These are phyloP conservation scores for Auriculariales sp. DNA, from an alignment of 768 basidiomycete genomes.

Conservation along the genomic window DNA sequence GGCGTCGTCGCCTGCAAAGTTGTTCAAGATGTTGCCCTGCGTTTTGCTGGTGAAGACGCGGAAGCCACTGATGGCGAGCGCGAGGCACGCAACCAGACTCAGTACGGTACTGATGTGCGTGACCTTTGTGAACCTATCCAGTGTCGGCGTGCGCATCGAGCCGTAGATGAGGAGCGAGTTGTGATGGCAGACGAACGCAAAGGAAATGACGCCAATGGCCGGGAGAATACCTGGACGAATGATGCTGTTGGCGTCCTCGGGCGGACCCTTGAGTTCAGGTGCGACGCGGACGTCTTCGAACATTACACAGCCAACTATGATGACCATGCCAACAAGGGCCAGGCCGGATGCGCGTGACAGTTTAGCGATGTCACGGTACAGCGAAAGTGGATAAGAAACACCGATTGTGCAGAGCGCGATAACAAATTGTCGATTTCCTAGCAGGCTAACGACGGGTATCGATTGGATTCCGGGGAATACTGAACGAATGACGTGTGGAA, in stretches of 20 bases:
- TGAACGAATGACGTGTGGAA: conserved; percentile 84
- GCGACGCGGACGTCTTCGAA: conserved; percentile 68
- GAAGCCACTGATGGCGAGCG: conserved; percentile 77
- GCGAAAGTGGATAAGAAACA: conserved; percentile 87
- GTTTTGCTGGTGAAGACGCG: conserved; percentile 83
- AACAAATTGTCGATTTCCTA: conserved; percentile 80
- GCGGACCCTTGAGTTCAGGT: conserved; percentile 61
- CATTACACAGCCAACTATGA: conserved; percentile 79
- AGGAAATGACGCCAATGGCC: conserved; percentile 94
- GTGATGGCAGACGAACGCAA: conserved; percentile 95
- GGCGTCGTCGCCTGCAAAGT: conserved; percentile 77
- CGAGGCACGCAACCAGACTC: conserved; percentile 71
- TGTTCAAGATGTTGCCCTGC: conserved; percentile 93
- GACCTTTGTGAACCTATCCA: conserved; percentile 85
- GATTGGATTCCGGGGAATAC: conserved; percentile 53
- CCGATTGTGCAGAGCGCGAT: conserved; percentile 75
- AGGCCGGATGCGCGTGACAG: conserved; percentile 84
- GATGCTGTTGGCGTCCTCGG: conserved; percentile 57
- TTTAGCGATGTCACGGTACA: conserved; percentile 97
- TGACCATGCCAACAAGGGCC: conserved; percentile 83
- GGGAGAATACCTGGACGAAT: conserved; percentile 75
- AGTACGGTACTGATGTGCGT: conserved; percentile 83
- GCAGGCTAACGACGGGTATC: conserved; percentile 59
- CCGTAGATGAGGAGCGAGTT: conserved; percentile 96
- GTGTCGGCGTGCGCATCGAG: conserved; percentile 78